Conservation (phyloP, 176 grass and related monocot species). For the Canna indica region DNA sequence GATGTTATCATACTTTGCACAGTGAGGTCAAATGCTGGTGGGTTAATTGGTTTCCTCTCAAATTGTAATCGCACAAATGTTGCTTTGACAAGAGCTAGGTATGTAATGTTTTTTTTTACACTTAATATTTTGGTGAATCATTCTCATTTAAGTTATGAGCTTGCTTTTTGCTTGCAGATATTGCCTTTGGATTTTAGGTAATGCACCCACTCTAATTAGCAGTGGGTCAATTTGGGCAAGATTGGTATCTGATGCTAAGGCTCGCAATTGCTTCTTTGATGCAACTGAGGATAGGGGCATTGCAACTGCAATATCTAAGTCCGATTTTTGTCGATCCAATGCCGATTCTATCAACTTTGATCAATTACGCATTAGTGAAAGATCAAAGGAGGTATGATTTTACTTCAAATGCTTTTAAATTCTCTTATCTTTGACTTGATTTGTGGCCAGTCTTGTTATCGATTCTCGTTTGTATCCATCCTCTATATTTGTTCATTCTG, state of each 20-base stretch:
- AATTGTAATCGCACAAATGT: constrained; percentile 29
- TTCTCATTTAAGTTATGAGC: neutral
- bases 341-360: neutral
- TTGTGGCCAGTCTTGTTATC: no score
- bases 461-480: no score
- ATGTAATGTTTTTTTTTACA: neutral
- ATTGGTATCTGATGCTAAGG: constrained; percentile 17
- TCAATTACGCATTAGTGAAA: neutral
- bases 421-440: no score
- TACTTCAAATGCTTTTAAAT: no score
- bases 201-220: constrained; percentile 19
- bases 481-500: no score
- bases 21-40: constrained; percentile 44
- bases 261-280: constrained; percentile 22
- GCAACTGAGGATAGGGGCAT: constrained; percentile 18
- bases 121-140: neutral
- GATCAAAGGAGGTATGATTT: neutral
- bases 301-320: neutral
- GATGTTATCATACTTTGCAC: constrained; percentile 59
- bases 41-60: constrained; percentile 42
- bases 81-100: constrained; percentile 46
- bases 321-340: neutral
- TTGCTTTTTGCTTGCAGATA: constrained; percentile 16
- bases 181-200: constrained; percentile 33
- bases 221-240: constrained; percentile 22